These are phyloP conservation scores for Thielaviopsis populi DNA, from an alignment of 2,329 filamentous ascomycete species.

Conservation along the genomic window DNA sequence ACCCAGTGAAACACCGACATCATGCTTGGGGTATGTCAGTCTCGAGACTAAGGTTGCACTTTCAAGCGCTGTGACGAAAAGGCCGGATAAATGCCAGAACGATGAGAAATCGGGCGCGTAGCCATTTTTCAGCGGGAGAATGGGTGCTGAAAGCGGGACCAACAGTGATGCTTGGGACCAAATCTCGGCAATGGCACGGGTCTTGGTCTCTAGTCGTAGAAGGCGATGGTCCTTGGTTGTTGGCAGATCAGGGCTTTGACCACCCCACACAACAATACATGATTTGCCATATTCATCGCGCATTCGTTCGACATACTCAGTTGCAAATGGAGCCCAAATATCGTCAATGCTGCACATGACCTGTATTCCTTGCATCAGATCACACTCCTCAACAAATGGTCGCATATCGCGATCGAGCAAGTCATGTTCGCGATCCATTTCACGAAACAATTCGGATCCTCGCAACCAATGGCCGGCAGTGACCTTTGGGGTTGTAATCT, in stretches of 20 bases:
- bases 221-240: slow-evolving; percentile 22
- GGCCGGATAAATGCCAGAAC: slow-evolving; percentile 64
- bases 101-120: slow-evolving; percentile 43
- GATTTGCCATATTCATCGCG: slow-evolving; percentile 85
- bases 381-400: slow-evolving; percentile 81
- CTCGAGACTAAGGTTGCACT: slow-evolving; percentile 63
- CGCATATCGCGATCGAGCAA: slow-evolving; percentile 80
- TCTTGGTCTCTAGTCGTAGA: slow-evolving; percentile 55
- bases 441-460: slow-evolving; percentile 60
- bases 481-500: slow-evolving; percentile 33
- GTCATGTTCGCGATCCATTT: slow-evolving; percentile 66
- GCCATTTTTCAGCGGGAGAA: slow-evolving; percentile 33
- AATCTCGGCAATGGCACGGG: slow-evolving; percentile 54
- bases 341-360: slow-evolving; percentile 57
- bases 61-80: slow-evolving; percentile 65
- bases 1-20: slow-evolving; percentile 35
- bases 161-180: slow-evolving; percentile 60
- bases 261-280: slow-evolving; percentile 72
- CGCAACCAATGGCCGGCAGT: slow-evolving; percentile 68
- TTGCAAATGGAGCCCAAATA: slow-evolving; percentile 66
- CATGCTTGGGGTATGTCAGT: slow-evolving; percentile 35
- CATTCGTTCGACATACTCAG: slow-evolving; percentile 59
- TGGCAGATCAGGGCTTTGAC: slow-evolving; percentile 40
- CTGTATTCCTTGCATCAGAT: slow-evolving; percentile 80
- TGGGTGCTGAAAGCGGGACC: slow-evolving; percentile 55